Base-by-base conservation (phyloP, 305 asterid genomes). In the Vinca major region DNA sequence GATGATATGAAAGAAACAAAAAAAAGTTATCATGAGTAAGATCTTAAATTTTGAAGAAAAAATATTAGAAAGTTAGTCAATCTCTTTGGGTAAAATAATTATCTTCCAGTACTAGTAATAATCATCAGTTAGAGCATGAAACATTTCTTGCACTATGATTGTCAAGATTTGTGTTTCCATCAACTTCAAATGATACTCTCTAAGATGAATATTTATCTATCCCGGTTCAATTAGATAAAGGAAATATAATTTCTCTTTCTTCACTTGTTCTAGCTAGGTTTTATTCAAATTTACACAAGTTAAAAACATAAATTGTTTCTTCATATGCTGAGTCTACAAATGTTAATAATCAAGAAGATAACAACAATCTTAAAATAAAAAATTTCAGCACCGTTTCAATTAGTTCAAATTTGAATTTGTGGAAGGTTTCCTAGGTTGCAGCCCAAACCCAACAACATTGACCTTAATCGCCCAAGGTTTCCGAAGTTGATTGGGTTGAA, bases 321-420 rank as follows among this genome's bases (percentile, higher is more conserved):
- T 26, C 33, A 26, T 26, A 26, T 26, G 33, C 1, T 26, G 33
- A 26, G 33, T 26, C 33, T 26, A 12, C n/a, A 9, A 58, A 9
- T n/a, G 8, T 44, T 4, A 41, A 39, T 39, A 49, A 7, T 19
- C 55, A 57, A 9, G 56, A 36, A 40, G 36, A 20, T 36, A 68
- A 68, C 20, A 53, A 26, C 2, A 60, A 19, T 54, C 12, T 55
- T 47, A 58, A 72, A 16, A 76, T 16, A 26, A 19, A 75, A 13
- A 26, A 64, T 80, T 54, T 76, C 80, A 74, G 74, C 78, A 3
- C 82, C 83, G 2, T 40, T 80, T 41, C 60, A 74, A 7, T 60
- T 80, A 7, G 76, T 81, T 55, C 84, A 84, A 76, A 72, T 81
- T 44, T 84, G 88, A 86, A 80, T 74, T 43, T 84, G 88, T 86